Percentiles rank a stretch among this genome's conserved stretches.
Conservation (phyloP, 2,329 filamentous ascomycete genomes). For the Sporothrix curviconia region DNA sequence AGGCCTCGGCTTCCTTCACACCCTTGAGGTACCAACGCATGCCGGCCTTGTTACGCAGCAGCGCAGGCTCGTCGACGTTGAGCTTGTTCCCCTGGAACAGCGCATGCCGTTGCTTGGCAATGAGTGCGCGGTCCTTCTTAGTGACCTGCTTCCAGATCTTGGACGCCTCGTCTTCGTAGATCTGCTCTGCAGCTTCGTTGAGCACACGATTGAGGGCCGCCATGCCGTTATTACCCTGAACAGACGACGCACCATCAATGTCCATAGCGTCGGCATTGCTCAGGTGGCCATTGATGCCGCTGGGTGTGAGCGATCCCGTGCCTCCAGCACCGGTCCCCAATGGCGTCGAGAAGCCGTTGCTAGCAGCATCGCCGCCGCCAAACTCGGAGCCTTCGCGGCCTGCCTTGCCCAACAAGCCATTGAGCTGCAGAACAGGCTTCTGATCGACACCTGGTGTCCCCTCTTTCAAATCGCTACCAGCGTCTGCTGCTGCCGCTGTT, state of each 20-base stretch:
- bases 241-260: conserved; percentile 66
- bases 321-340: conserved; percentile 45
- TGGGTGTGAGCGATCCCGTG: conserved; percentile 60
- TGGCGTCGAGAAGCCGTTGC: conserved; percentile 81
- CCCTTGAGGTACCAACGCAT: conserved; percentile 86
- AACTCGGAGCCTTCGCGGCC: conserved; percentile 68
- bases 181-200: conserved; percentile 63
- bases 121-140: conserved; percentile 84
- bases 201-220: conserved; percentile 54
- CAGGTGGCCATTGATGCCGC: conserved; percentile 54
- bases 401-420: conserved; percentile 51
- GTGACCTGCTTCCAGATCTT: conserved; percentile 99
- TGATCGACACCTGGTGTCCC: conserved; percentile 69
- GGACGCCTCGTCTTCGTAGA: conserved; percentile 87
- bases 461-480: conserved; percentile 57
- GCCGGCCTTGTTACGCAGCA: conserved; percentile 75
- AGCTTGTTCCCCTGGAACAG: conserved; percentile 81
- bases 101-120: conserved; percentile 77
- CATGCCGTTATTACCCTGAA: conserved; percentile 56
- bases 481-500: background rate
- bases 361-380: conserved; percentile 65
- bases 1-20: conserved; percentile 60
- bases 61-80: conserved; percentile 79
- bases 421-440: conserved; percentile 65
- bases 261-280: conserved; percentile 84